Evolutionary conservation across 495 filamentous ascomycete genomes (phyloP), one percentile per base, ranked within the genome.

Genomic region (Hypomontagnella submonticulosa): DNA sequence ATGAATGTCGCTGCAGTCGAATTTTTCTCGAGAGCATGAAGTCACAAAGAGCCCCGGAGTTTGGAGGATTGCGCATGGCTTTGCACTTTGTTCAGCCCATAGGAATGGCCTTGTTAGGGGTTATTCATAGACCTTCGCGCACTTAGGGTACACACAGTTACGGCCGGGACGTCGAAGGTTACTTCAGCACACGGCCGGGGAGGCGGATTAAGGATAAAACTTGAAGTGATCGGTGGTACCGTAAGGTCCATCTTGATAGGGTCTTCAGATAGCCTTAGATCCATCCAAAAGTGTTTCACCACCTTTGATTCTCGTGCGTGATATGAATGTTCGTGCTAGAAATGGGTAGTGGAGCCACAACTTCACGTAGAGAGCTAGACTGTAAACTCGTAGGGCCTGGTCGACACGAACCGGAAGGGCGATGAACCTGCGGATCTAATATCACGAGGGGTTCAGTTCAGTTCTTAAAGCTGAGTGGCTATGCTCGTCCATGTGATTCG

Each of bases 121-220:
- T 57, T 54, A 42, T 67, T 65, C 58, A 59, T 57, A 68, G 65
- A 57, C 42, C 46, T 55, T 49, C 49, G 23, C 49, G 23, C 23
- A 52, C 58, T 46, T 48, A 67, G 64, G 64, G 48, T 67, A 57
- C 23, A 57, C 49, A 51, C 34, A 37, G 46, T 53, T 40, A 53
- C 47, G 58, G 32, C 36, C 5, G 33, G 32, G 38, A 57, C 58
- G 53, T 57, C n/a, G 33, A 55, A 54, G 37, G 40, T 57, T 51
- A 27, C 41, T 42, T 57, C 4, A 13, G 32, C 38, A 42, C 37
- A n/a, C 37, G 16, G 63, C 36, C 15, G 13, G 30, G 33, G n/a
- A n/a, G n/a, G 34, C 37, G 58, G 47, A 58, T 67, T 67, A 67
- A 67, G 64, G 58, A 67, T 67, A 67, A 33, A n/a, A 42, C 56